A percentile compares a stretch with the other conserved stretches of the same genome.
These are phyloP conservation scores for Aspergillaceae sp. DNA, from an alignment of 2,329 filamentous ascomycete species.

Conservation along the genomic window DNA sequence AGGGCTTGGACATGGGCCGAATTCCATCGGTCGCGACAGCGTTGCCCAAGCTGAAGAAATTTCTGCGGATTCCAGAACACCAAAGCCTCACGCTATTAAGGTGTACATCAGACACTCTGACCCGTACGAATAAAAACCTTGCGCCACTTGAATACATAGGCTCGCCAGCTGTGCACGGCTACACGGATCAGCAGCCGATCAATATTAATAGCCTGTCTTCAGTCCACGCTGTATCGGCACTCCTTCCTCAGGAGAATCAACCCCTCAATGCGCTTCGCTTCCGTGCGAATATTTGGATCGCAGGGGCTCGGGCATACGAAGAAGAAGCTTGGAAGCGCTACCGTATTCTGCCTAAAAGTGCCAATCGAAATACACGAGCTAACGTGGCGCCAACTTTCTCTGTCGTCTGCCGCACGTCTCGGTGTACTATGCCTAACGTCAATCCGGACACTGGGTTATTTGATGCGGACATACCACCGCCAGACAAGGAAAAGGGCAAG, in stretches of 20 bases:
- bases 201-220: constrained; percentile 15
- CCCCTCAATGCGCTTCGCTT: constrained; percentile 15
- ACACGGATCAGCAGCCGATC: constrained; percentile 16
- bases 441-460: constrained; percentile 11
- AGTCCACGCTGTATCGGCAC: constrained; percentile 11
- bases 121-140: constrained; percentile 12
- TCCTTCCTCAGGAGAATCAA: constrained; percentile 13
- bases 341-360: constrained; percentile 6
- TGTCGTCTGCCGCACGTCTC: constrained; percentile 16
- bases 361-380: constrained; percentile 1
- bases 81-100: constrained; percentile 8
- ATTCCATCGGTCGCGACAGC: constrained; percentile 7
- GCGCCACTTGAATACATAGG: constrained; percentile 14
- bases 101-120: constrained; percentile 12
- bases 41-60: constrained; percentile 10
- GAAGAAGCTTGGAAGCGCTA: constrained; percentile 16
- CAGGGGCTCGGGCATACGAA: constrained; percentile 10
- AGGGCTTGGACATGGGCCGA: constrained; percentile 7
- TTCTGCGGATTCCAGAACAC: constrained; percentile 7
- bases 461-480: constrained; percentile 9
- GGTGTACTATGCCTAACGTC: constrained; percentile 17
- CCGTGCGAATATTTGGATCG: constrained; percentile 15
- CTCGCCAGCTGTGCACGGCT: constrained; percentile 13
- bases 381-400: constrained; percentile 8
- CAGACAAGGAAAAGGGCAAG: constrained; percentile 11